phyloP scores from a whole-genome alignment of 2,329 filamentous ascomycete species.

The Xylariales sp. region DNA sequence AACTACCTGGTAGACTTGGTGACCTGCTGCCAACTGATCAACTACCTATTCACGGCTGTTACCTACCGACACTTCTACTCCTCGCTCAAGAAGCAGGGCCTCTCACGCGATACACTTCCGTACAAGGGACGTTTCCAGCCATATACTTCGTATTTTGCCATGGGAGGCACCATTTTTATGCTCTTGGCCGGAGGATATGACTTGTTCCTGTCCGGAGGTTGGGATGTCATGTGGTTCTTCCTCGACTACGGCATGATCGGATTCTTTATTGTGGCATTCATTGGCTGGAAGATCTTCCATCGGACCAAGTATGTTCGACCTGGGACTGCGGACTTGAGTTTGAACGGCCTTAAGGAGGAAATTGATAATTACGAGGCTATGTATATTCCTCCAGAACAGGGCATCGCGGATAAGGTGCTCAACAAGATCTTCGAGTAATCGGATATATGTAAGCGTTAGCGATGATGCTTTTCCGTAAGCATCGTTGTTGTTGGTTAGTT shows the following conservation, averaged over 20 bases:
- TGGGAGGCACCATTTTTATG: conserved; percentile 64
- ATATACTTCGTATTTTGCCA: conserved; percentile 64
- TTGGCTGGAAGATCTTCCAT: conserved; percentile 68
- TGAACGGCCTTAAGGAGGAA: conserved; percentile 50
- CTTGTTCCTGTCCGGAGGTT: conserved; percentile 66
- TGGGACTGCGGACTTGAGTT: conserved; percentile 57
- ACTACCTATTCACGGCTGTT: conserved; percentile 64
- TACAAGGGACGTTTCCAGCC: conserved; percentile 69
- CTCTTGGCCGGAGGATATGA: conserved; percentile 71
- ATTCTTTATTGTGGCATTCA: conserved; percentile 64
- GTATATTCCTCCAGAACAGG: conserved; percentile 54
- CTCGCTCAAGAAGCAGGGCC: conserved; percentile 63
- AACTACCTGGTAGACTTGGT: conserved; percentile 66
- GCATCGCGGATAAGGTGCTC: too few species aligned
- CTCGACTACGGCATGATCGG: conserved; percentile 72
- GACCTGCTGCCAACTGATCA: conserved; percentile 71
- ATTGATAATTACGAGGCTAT: conserved; percentile 65
- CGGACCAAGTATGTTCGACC: conserved; percentile 54
- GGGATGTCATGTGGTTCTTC: conserved; percentile 66
- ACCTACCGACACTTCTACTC: conserved; percentile 71
- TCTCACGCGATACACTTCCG: conserved; percentile 63
- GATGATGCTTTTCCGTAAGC: too few species aligned
- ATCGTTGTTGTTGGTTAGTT: too few species aligned
- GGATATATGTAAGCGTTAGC: too few species aligned
- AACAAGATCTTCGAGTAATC: too few species aligned